phyloP scores from a whole-genome alignment of 2,329 filamentous ascomycete genomes.

The Parascedosporium putredinis region DNA sequence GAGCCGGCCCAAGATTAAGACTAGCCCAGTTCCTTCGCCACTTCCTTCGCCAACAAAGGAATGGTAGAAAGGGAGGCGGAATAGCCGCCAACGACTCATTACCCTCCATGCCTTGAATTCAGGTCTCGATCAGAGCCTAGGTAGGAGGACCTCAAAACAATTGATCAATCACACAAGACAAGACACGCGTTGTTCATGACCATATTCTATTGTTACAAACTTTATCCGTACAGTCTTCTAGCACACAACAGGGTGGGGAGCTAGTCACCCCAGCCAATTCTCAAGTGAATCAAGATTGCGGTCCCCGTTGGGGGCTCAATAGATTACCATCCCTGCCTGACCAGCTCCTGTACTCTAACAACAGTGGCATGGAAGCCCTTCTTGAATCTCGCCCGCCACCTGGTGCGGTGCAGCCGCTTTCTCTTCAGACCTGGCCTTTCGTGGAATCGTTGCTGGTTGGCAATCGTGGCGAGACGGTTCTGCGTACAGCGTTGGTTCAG shows the following conservation, averaged over 20 bases:
- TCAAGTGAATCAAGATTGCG: no score
- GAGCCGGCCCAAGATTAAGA: conserved; percentile 68
- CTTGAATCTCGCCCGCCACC: conserved; percentile 62
- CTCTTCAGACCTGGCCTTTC: conserved; percentile 66
- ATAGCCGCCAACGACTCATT: conserved; percentile 12
- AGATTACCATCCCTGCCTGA: conserved; percentile 64
- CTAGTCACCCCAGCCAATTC: no score
- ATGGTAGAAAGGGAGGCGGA: no score
- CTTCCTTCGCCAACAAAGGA: conserved; percentile 36
- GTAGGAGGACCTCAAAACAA: no score
- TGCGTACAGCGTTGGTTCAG: conserved; percentile 26
- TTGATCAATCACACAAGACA: no score
- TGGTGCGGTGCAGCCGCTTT: conserved; percentile 60
- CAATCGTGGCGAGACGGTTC: conserved; percentile 51
- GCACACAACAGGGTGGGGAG: no score
- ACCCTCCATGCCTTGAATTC: background rate
- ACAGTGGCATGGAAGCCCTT: conserved; percentile 56
- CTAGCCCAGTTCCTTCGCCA: conserved; percentile 55
- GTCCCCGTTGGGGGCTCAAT: background rate
- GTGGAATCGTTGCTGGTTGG: conserved; percentile 54
- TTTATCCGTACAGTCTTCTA: conserved; percentile 9
- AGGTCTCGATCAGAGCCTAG: no score
- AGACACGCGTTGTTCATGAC: background rate
- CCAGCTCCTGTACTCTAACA: conserved; percentile 56
- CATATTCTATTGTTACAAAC: background rate